Conservation (phyloP, 208 protist species). For the Acanthamoeba triangularis region DNA sequence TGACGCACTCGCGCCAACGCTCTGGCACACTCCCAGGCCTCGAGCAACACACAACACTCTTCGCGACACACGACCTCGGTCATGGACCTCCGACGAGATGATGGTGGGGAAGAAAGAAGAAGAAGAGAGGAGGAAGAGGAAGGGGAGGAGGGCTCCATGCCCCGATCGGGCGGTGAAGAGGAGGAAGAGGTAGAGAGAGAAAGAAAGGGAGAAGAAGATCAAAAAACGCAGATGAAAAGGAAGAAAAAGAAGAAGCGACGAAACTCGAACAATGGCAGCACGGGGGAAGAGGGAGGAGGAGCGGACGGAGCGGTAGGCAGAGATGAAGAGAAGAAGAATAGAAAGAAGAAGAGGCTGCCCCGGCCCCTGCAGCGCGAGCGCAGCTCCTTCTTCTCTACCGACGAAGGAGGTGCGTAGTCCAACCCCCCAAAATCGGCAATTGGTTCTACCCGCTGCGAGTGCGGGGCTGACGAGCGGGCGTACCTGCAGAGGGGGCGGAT, state of each 20-base stretch:
- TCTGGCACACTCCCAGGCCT: not conserved
- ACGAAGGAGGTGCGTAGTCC: conserved; percentile 15
- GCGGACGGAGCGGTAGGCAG: not conserved
- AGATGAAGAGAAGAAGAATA: not conserved
- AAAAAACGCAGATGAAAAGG: not conserved
- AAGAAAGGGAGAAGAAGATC: no score
- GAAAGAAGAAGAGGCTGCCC: not conserved
- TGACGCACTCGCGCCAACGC: not conserved
- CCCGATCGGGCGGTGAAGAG: not conserved
- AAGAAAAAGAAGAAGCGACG: not conserved
- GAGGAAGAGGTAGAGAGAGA: not conserved
- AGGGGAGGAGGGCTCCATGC: not conserved
- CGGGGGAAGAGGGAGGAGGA: not conserved
- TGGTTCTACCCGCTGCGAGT: not conserved
- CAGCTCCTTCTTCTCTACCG: conserved; percentile 12
- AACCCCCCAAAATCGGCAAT: not conserved
- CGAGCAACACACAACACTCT: not conserved
- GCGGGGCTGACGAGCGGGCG: no score
- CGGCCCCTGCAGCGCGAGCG: not conserved
- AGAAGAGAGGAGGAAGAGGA: not conserved
- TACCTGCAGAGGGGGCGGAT: conserved; percentile 6
- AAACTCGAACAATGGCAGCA: not conserved
- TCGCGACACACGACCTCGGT: not conserved
- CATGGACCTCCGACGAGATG: not conserved
- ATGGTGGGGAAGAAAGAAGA: no score